Evolutionary conservation across 176 grass and related monocot species (phyloP).

Genomic region (Phoenix dactylifera): DNA sequence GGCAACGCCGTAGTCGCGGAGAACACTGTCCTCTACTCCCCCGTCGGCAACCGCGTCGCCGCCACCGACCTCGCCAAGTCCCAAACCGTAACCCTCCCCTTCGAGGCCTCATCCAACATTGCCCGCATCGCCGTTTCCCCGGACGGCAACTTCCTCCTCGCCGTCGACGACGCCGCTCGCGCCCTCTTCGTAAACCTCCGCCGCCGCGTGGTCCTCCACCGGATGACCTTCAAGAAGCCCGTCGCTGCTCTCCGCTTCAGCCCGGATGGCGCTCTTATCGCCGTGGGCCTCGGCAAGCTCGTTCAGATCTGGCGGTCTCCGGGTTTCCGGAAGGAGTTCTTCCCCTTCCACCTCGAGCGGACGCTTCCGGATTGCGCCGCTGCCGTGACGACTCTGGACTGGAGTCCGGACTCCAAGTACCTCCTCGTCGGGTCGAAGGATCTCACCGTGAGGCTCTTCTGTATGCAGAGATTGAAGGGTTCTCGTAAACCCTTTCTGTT

Average conservation of each 20-base stretch:
- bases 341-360: constrained; percentile 81
- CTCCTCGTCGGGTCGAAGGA: constrained; percentile 88
- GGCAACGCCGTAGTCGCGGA: constrained; percentile 65
- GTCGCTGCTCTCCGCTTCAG: constrained; percentile 59
- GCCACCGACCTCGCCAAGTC: constrained; percentile 62
- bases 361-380: constrained; percentile 60
- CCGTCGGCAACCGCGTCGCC: constrained; percentile 65
- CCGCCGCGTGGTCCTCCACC: constrained; percentile 71
- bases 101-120: constrained; percentile 69
- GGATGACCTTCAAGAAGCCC: constrained; percentile 53
- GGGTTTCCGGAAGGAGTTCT: constrained; percentile 78
- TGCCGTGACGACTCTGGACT: constrained; percentile 64
- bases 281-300: constrained; percentile 68
- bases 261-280: constrained; percentile 59
- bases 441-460: constrained; percentile 54
- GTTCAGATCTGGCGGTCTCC: constrained; percentile 92
- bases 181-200: constrained; percentile 60
- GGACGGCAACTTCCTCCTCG: constrained; percentile 64
- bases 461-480: constrained; percentile 34
- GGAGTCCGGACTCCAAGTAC: constrained; percentile 72
- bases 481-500: constrained; percentile 60
- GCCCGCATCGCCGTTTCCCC: constrained; percentile 50
- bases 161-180: constrained; percentile 41
- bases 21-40: constrained; percentile 61
- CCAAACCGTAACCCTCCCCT: constrained; percentile 59